Evolutionary conservation across 768 basidiomycete species (phyloP).

Genomic region (Lenzites betulinus): DNA sequence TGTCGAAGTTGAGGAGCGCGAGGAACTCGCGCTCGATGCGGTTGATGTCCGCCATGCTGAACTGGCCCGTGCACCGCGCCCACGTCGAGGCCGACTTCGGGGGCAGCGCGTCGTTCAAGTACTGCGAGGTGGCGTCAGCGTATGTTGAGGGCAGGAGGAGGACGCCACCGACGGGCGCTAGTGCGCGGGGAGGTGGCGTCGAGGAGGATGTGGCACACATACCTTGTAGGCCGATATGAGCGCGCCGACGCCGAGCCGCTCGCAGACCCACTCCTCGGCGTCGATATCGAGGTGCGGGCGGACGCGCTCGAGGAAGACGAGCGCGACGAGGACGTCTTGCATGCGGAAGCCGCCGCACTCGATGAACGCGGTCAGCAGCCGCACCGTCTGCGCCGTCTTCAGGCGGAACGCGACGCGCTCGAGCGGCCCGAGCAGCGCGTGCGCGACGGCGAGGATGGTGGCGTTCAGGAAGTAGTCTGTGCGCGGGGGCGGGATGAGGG

Average conservation of each 20-base stretch:
- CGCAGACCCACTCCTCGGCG: slow-evolving; percentile 33
- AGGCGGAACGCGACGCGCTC: slow-evolving; percentile 1
- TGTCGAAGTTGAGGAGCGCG: slow-evolving; percentile 30
- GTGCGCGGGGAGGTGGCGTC: not conserved
- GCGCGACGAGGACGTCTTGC: slow-evolving; percentile 29
- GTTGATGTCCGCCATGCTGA: slow-evolving; percentile 28
- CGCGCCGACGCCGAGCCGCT: slow-evolving; percentile 46
- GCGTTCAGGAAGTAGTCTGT: slow-evolving; percentile 22
- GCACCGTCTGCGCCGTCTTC: slow-evolving; percentile 10
- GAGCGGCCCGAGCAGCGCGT: slow-evolving; percentile 2
- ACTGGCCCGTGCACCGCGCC: slow-evolving; percentile 29
- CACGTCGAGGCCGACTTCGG: slow-evolving; percentile 46
- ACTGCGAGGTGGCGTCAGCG: slow-evolving; percentile 44
- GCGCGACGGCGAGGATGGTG: slow-evolving; percentile 11
- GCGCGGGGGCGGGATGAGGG: not conserved
- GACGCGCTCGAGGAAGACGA: slow-evolving; percentile 31
- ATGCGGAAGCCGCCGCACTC: slow-evolving; percentile 19
- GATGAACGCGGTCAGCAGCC: slow-evolving; percentile 21
- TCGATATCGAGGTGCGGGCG: slow-evolving; percentile 20
- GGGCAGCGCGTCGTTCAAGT: slow-evolving; percentile 73
- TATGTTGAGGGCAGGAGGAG: too few species aligned
- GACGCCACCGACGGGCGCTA: not conserved
- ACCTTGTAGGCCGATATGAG: slow-evolving; percentile 44
- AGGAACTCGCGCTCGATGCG: slow-evolving; percentile 34
- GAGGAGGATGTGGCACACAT: not conserved